These are phyloP conservation scores for Pseudogymnoascus sp. DNA, from an alignment of 2,329 filamentous ascomycete species.

Conservation along the genomic window DNA sequence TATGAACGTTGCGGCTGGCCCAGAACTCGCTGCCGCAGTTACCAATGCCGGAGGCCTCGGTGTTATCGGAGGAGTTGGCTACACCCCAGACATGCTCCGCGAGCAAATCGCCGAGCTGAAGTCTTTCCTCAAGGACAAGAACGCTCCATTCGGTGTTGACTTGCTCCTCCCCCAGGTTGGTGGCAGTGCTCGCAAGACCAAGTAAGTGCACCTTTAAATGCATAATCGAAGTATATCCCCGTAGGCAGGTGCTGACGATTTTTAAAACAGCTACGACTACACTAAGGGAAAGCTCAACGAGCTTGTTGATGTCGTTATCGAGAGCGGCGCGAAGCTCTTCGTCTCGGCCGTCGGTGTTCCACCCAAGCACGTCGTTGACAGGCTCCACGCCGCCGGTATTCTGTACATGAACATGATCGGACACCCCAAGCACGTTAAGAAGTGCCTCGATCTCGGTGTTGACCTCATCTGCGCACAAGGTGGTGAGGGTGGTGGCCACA, in stretches of 20 bases:
- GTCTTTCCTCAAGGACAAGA: conserved; percentile 78
- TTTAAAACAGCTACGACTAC: conserved; percentile 77
- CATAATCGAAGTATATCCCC: conserved; percentile 1
- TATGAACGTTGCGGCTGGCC: conserved; percentile 98
- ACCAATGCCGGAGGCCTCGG: conserved; percentile 94
- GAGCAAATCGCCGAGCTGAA: conserved; percentile 96
- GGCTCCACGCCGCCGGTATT: conserved; percentile 76
- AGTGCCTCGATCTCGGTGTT: conserved; percentile 82
- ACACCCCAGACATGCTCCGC: conserved; percentile 92
- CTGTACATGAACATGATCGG: conserved; percentile 99
- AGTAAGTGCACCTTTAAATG: conserved; percentile 40
- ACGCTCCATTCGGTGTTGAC: conserved; percentile 90
- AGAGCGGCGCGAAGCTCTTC: conserved; percentile 83
- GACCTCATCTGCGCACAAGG: conserved; percentile 98
- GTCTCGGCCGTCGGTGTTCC: conserved; percentile 95
- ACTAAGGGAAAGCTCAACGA: conserved; percentile 96
- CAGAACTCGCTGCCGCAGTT: conserved; percentile 90
- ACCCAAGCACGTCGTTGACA: conserved; percentile 79
- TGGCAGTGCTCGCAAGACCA: conserved; percentile 89
- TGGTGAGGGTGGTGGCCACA: conserved; percentile 94
- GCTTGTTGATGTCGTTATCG: conserved; percentile 85
- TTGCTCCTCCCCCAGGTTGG: conserved; percentile 90
- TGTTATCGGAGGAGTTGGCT: conserved; percentile 90
- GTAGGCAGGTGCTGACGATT: conserved; percentile 21
- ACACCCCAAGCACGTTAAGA: conserved; percentile 97